Conservation (phyloP, 768 basidiomycete genomes). For the Clavulina sp. region DNA sequence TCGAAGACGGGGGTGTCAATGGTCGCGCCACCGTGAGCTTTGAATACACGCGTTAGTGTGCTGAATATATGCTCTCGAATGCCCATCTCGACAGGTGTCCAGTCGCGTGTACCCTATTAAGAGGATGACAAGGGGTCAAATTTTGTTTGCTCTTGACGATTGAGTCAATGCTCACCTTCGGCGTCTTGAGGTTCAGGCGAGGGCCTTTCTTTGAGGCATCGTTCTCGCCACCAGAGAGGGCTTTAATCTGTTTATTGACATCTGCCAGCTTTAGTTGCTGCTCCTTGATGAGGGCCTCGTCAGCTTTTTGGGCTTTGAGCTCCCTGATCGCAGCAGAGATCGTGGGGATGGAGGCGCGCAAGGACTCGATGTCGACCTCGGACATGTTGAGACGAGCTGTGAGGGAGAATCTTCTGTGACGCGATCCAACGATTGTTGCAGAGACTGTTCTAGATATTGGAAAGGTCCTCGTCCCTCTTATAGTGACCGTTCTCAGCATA, state of each 20-base stretch:
- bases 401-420: no score
- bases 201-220: constrained; percentile 34
- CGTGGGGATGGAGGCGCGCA: constrained; percentile 10
- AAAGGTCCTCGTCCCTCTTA: no score
- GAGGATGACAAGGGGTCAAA: constrained; percentile 3
- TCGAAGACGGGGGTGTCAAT: constrained; percentile 99
- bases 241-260: constrained; percentile 12
- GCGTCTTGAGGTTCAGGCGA: constrained; percentile 74
- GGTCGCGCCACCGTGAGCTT: constrained; percentile 72
- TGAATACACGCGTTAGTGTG: constrained; percentile 74
- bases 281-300: constrained; percentile 34
- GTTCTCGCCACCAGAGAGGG: constrained; percentile 28
- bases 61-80: constrained; percentile 81
- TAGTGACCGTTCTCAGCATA: no score
- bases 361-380: constrained; percentile 3
- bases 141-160: background rate
- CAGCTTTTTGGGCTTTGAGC: constrained; percentile 27
- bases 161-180: constrained; percentile 49
- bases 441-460: no score
- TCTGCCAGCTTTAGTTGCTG: constrained; percentile 41
- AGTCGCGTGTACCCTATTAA: constrained; percentile 80
- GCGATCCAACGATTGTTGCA: no score
- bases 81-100: constrained; percentile 81
- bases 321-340: constrained; percentile 8
- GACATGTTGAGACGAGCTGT: background rate